Percentiles rank a stretch among this genome's conserved stretches.
Evolutionary conservation across 225 moss, liverwort and hornwort species (phyloP).

Genomic region (Sphagnum tenellum): DNA sequence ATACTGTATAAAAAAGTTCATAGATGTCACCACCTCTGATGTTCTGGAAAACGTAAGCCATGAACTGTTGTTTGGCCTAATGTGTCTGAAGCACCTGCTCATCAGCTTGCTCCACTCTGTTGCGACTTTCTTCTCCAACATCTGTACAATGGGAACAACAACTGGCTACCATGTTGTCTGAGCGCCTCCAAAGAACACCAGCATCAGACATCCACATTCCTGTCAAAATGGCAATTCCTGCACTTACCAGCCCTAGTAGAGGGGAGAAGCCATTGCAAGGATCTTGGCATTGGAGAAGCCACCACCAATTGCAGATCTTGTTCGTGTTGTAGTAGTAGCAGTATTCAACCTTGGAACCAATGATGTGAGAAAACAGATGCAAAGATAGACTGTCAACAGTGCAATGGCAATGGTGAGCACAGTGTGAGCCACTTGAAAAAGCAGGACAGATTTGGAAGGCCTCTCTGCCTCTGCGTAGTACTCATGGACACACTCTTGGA

Average conservation of each 20-base stretch:
- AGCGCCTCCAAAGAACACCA: conserved; percentile 22
- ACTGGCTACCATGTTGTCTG: too few species aligned
- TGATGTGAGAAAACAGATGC: conserved; percentile 31
- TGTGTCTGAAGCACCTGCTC: conserved; percentile 61
- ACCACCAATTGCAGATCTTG: neutral
- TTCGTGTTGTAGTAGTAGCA: too few species aligned
- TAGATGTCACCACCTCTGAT: conserved; percentile 39
- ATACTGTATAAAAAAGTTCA: too few species aligned
- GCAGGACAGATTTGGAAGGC: conserved; percentile 32
- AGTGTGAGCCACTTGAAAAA: conserved; percentile 36
- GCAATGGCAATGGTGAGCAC: conserved; percentile 27
- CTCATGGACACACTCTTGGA: too few species aligned
- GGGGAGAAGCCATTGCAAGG: conserved; percentile 12
- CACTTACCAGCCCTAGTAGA: conserved; percentile 28
- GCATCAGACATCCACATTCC: conserved; percentile 37
- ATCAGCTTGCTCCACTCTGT: conserved; percentile 37
- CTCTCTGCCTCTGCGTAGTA: conserved; percentile 31
- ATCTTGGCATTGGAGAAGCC: conserved; percentile 21
- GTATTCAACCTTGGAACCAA: too few species aligned
- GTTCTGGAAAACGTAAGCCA: conserved; percentile 79
- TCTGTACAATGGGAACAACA: conserved; percentile 26
- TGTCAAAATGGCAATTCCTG: conserved; percentile 19
- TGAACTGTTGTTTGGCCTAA: conserved; percentile 69
- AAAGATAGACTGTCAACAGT: conserved; percentile 22
- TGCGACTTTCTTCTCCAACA: conserved; percentile 17